phyloP scores from a whole-genome alignment of 2,329 filamentous ascomycete genomes.

The Colletotrichum euphorbiae region DNA sequence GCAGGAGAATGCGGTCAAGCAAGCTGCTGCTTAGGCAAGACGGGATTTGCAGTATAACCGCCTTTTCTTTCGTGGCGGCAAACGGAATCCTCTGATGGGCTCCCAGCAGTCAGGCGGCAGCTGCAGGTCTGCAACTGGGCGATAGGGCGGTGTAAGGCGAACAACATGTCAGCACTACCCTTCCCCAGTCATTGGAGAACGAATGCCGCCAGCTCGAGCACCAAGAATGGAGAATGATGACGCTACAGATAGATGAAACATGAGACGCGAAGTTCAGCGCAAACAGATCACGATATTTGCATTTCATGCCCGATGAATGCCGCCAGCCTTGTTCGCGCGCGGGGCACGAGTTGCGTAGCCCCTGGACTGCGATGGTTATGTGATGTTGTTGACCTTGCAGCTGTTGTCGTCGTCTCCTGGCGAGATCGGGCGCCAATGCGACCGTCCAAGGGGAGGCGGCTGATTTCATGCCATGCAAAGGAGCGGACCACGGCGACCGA shows the following conservation, averaged over 20 bases:
- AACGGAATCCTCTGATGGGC: conserved; percentile 32
- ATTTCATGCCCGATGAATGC: conserved; percentile 10
- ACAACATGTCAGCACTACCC: conserved; percentile 27
- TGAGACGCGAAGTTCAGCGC: conserved; percentile 10
- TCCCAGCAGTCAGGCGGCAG: conserved; percentile 21
- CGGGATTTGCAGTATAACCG: neutral
- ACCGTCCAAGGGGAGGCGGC: conserved; percentile 22
- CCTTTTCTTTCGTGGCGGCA: conserved; percentile 23
- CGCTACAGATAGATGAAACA: conserved; percentile 29
- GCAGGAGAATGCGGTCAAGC: conserved; percentile 14
- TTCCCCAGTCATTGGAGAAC: conserved; percentile 11
- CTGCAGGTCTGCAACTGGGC: conserved; percentile 31
- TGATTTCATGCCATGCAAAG: conserved; percentile 32
- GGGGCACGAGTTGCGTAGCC: neutral
- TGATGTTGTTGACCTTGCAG: neutral
- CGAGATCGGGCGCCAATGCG: conserved; percentile 25
- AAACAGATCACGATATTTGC: conserved; percentile 28
- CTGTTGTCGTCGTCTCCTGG: conserved; percentile 6
- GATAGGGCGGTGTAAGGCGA: conserved; percentile 31
- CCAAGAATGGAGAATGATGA: conserved; percentile 19
- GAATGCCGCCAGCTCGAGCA: neutral
- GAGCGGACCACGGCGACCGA: conserved; percentile 3
- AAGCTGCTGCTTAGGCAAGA: conserved; percentile 14
- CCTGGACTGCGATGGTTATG: conserved; percentile 3
- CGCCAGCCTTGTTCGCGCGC: conserved; percentile 18